Evolutionary conservation across 1,284 basidiomycete genomes (phyloP), one percentile per base, ranked within the genome.

Genomic region (Pyrrhoderma lamaoense): DNA sequence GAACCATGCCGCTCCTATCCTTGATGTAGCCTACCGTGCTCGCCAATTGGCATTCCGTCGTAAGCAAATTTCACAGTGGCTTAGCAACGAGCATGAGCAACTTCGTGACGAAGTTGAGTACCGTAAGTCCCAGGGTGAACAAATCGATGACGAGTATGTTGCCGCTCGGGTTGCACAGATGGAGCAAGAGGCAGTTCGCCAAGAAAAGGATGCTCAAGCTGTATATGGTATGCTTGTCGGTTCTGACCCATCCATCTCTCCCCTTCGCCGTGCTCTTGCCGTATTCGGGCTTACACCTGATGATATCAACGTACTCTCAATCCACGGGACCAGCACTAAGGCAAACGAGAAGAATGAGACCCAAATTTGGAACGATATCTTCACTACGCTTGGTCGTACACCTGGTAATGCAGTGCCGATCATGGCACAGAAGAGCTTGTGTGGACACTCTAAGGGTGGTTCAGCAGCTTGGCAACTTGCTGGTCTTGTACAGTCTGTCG

Each of bases 291-390:
- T 99, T 53, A 88, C 82, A 19, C 86, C 89, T 34, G 94, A 99
- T 65, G 91, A 96, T 57, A 84, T 99, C 58, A 91, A 89, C 57
- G 82, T 88, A 42, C 73, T 93, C 45, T 90, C 90, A 21, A 92
- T 94, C 57, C 93, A 94, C 61, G 93, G 93, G 42, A 99, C 95
- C 4, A 95, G 93, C 62, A 99, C 96, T 36, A 87, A 84, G 61
- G 95, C 95, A 35, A 99, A 99, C 68, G 94, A 99, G 77, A 91
- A 94, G 74, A 99, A 99, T 68, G 95, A 99, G 76, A 93, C 91
- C 5, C 83, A 86, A 60, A 93, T 97, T 55, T 98, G 95, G 89
- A 93, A 98, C 67, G 84, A 92, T 59, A 85, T 97, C 64, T 90
- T 99, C 70, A 82, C 80, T 37, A 80, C 82, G 52, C 85, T 98